These are phyloP conservation scores for Malbranchea cinnamomea DNA, from an alignment of 2,329 filamentous ascomycete genomes.

Conservation along the genomic window DNA sequence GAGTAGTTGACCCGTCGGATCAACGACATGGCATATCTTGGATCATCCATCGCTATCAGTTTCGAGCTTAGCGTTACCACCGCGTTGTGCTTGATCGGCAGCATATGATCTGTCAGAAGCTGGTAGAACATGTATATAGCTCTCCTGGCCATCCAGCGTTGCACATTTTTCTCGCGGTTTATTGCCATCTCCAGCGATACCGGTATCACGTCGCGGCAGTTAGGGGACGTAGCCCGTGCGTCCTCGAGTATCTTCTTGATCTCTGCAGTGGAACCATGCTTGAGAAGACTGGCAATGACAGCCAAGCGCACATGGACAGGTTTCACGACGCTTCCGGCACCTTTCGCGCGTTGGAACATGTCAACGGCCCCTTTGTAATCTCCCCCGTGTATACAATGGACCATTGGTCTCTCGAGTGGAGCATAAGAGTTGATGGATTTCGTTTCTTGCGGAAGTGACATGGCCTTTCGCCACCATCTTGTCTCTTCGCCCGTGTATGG, in stretches of 20 bases:
- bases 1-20: slow-evolving; percentile 23
- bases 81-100: slow-evolving; percentile 24
- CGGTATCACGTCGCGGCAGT: too few relatives aligned
- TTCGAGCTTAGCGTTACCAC: slow-evolving; percentile 16
- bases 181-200: slow-evolving; percentile 16
- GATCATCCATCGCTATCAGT: slow-evolving; percentile 15
- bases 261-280: slow-evolving; percentile 16
- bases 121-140: too few relatives aligned
- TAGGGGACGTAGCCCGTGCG: slow-evolving; percentile 15
- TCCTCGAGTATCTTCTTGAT: slow-evolving; percentile 20
- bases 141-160: too few relatives aligned
- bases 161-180: too few relatives aligned
- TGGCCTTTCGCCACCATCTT: slow-evolving; percentile 19
- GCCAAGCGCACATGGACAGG: slow-evolving; percentile 23
- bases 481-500: slow-evolving; percentile 11
- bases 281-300: slow-evolving; percentile 21
- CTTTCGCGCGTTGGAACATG: slow-evolving; percentile 17
- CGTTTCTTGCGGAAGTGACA: slow-evolving; percentile 15
- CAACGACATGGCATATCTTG: slow-evolving; percentile 19
- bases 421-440: slow-evolving; percentile 20
- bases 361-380: slow-evolving; percentile 19
- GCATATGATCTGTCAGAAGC: slow-evolving; percentile 17
- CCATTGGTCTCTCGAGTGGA: slow-evolving; percentile 23
- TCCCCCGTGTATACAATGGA: slow-evolving; percentile 23
- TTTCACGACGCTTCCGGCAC: slow-evolving; percentile 17